A percentile compares a stretch with the other conserved stretches of the same genome.
phyloP scores from a whole-genome alignment of 345 rosid species.

The Noccaea bulbosa region DNA sequence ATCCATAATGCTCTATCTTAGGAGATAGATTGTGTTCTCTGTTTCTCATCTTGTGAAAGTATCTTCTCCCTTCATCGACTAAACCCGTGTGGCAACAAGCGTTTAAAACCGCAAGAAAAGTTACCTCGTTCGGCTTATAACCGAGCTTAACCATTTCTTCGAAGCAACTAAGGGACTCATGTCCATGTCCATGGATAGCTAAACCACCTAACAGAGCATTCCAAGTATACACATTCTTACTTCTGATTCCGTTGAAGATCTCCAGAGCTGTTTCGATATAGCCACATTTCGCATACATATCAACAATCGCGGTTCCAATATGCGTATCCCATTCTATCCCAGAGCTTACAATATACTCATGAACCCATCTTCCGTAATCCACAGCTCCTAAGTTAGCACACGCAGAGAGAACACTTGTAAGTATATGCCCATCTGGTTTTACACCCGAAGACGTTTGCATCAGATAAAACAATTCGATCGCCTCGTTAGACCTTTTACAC shows the following conservation, averaged over 20 bases:
- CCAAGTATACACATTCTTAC: slow-evolving; percentile 53
- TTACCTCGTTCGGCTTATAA: slow-evolving; percentile 50
- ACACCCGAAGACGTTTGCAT: slow-evolving; percentile 47
- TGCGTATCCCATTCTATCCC: slow-evolving; percentile 50
- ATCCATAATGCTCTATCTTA: slow-evolving; percentile 52
- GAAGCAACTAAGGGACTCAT: slow-evolving; percentile 41
- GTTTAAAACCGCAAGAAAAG: slow-evolving; percentile 53
- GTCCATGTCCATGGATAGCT: slow-evolving; percentile 52
- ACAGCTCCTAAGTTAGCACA: slow-evolving; percentile 57
- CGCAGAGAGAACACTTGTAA: slow-evolving; percentile 55
- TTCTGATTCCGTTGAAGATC: slow-evolving; percentile 43
- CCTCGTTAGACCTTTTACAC: slow-evolving; percentile 44
- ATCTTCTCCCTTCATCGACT: slow-evolving; percentile 50
- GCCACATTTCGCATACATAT: slow-evolving; percentile 59
- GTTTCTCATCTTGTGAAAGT: slow-evolving; percentile 45
- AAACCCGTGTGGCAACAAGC: slow-evolving; percentile 52
- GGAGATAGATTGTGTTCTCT: slow-evolving; percentile 43
- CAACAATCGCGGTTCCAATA: slow-evolving; percentile 50
- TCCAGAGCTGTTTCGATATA: slow-evolving; percentile 48
- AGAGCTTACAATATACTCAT: slow-evolving; percentile 44
- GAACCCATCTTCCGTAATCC: slow-evolving; percentile 58
- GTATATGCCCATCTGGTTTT: slow-evolving; percentile 51
- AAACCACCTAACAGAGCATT: slow-evolving; percentile 50
- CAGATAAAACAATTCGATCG: slow-evolving; percentile 46
- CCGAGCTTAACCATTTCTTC: slow-evolving; percentile 49